These are phyloP conservation scores for Zymoseptoria passerinii DNA, from an alignment of 2,329 filamentous ascomycete species.

Conservation along the genomic window DNA sequence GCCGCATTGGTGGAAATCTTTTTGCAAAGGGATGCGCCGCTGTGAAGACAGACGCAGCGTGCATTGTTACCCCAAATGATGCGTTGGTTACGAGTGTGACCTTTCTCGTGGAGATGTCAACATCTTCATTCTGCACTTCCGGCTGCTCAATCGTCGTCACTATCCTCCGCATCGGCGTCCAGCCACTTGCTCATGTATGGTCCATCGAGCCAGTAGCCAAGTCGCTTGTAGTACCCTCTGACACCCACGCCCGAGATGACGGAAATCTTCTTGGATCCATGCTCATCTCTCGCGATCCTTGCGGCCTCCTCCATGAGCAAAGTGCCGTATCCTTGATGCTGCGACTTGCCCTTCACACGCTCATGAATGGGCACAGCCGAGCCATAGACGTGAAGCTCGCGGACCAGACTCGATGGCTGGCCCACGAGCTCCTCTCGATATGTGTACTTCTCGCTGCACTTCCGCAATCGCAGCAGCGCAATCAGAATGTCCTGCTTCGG, in stretches of 20 bases:
- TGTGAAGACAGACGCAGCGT: neutral
- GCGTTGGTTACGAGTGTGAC: neutral
- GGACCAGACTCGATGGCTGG: conserved; percentile 84
- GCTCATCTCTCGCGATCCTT: conserved; percentile 86
- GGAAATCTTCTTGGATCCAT: conserved; percentile 87
- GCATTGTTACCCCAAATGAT: neutral
- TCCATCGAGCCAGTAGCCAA: conserved; percentile 90
- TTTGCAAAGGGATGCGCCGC: conserved; percentile 35
- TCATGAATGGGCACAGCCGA: conserved; percentile 96
- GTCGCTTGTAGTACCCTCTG: conserved; percentile 83
- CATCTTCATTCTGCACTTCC: neutral
- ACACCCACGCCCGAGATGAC: conserved; percentile 98
- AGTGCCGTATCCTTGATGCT: conserved; percentile 96
- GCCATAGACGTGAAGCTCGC: conserved; percentile 94
- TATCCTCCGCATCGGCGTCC: conserved; percentile 21
- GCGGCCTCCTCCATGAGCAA: conserved; percentile 97
- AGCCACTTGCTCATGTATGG: conserved; percentile 53
- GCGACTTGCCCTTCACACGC: conserved; percentile 90
- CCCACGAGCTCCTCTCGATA: conserved; percentile 79
- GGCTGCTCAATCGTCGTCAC: conserved; percentile 22
- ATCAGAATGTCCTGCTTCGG: conserved; percentile 98
- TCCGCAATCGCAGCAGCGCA: conserved; percentile 75
- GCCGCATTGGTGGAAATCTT: conserved; percentile 64
- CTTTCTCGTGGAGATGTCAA: neutral
- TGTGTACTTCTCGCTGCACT: conserved; percentile 85